phyloP scores from a whole-genome alignment of 495 filamentous ascomycete genomes.

The Thermochaetoides thermophila region DNA sequence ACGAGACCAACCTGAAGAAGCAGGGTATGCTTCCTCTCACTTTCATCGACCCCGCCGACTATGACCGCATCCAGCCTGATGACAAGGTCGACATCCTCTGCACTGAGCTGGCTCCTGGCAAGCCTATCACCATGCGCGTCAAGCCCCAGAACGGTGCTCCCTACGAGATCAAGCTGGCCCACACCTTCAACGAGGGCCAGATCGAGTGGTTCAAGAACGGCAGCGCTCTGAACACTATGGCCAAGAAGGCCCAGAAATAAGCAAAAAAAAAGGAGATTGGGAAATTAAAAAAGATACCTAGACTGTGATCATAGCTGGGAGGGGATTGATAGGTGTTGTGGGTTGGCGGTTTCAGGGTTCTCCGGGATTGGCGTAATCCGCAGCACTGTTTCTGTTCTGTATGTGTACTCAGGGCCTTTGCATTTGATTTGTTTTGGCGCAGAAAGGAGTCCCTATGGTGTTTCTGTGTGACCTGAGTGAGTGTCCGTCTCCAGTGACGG shows the following conservation, averaged over 20 bases:
- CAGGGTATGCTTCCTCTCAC: conserved; percentile 99
- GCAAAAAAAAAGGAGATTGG: conserved; percentile 4
- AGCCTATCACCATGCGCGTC: conserved; percentile 83
- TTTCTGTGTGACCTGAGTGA: not conserved
- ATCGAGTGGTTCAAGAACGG: conserved; percentile 98
- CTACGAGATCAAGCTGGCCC: conserved; percentile 72
- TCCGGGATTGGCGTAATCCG: conserved; percentile 21
- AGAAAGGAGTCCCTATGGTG: conserved; percentile 1
- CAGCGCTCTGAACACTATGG: conserved; percentile 95
- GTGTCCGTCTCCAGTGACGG: not conserved
- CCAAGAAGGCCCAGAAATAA: conserved; percentile 40
- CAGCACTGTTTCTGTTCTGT: conserved; percentile 17
- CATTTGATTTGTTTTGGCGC: conserved; percentile 18
- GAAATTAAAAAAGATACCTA: not conserved
- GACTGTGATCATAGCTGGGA: conserved; percentile 1
- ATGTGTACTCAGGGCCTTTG: conserved; percentile 23
- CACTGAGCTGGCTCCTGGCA: conserved; percentile 83
- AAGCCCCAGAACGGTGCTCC: conserved; percentile 67
- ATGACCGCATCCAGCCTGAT: conserved; percentile 88
- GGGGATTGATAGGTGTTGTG: conserved; percentile 5
- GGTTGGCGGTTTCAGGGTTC: conserved; percentile 15
- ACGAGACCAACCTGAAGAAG: conserved; percentile 99
- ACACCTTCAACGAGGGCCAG: conserved; percentile 96
- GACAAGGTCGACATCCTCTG: conserved; percentile 83
- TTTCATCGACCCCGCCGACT: conserved; percentile 87